Evolutionary conservation across 176 grass and related monocot genomes (phyloP).

Genomic region (Oryza meyeriana): DNA sequence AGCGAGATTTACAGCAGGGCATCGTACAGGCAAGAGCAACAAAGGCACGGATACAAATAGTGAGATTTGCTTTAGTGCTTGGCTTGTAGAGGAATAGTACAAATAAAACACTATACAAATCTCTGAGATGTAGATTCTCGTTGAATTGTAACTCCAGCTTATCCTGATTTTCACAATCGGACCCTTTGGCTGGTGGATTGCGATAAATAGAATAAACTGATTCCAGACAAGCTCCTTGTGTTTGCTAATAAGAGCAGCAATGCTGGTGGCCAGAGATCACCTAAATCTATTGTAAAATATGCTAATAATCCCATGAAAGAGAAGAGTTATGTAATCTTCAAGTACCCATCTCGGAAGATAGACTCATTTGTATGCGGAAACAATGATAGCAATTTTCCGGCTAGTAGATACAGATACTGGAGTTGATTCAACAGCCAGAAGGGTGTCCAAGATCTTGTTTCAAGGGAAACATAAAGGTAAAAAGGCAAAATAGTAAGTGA

Average conservation of each 20-base stretch:
- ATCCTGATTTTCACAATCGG: constrained; percentile 32
- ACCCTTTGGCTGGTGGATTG: constrained; percentile 44
- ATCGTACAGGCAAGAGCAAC: background rate
- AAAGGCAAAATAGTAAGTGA: constrained; percentile 26
- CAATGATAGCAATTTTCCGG: constrained; percentile 60
- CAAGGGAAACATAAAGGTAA: constrained; percentile 34
- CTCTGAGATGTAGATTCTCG: constrained; percentile 47
- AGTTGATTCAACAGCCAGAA: constrained; percentile 66
- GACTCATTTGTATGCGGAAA: constrained; percentile 75
- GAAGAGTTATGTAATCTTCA: constrained; percentile 67
- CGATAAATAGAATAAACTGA: constrained; percentile 61
- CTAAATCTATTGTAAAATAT: constrained; percentile 84
- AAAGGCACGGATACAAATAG: background rate
- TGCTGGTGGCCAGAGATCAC: constrained; percentile 73
- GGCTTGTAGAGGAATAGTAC: no score
- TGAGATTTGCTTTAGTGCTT: background rate
- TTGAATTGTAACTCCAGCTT: constrained; percentile 41
- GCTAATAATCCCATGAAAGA: constrained; percentile 82
- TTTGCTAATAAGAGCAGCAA: constrained; percentile 64
- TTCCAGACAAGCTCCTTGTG: constrained; percentile 78
- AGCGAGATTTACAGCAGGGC: no score
- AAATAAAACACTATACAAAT: constrained; percentile 8
- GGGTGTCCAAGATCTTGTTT: constrained; percentile 68
- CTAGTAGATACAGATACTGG: constrained; percentile 71
- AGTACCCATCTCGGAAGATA: constrained; percentile 61